phyloP scores from a whole-genome alignment of 2,329 filamentous ascomycete genomes.

The Aspergillus costaricaensis region DNA sequence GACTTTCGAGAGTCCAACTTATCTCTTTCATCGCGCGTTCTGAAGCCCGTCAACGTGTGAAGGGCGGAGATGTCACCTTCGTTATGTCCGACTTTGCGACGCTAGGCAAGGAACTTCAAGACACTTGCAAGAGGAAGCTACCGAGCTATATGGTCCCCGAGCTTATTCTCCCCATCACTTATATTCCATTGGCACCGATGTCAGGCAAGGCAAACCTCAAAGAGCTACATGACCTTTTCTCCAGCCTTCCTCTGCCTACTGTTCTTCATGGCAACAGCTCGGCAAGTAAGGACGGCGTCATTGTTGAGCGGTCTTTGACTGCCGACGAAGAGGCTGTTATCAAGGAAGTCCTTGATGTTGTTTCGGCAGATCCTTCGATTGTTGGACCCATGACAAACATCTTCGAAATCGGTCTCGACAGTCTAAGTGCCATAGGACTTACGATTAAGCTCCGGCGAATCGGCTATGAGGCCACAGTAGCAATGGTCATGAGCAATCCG shows the following conservation, averaged over 20 bases:
- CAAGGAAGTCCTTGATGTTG: constrained; percentile 25
- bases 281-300: not conserved
- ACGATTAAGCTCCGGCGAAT: constrained; percentile 36
- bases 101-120: constrained; percentile 27
- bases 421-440: constrained; percentile 41
- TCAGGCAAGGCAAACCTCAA: constrained; percentile 39
- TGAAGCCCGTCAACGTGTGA: constrained; percentile 11
- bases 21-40: constrained; percentile 31
- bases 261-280: constrained; percentile 25
- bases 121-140: constrained; percentile 28
- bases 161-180: constrained; percentile 28
- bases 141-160: constrained; percentile 34
- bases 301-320: constrained; percentile 20
- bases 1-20: constrained; percentile 30
- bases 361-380: constrained; percentile 20
- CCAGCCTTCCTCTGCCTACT: constrained; percentile 26
- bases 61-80: constrained; percentile 17
- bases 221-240: constrained; percentile 31
- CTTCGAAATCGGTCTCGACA: constrained; percentile 43
- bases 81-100: constrained; percentile 24
- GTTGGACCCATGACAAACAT: constrained; percentile 33
- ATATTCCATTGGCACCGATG: constrained; percentile 30
- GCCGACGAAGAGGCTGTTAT: constrained; percentile 29
- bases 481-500: constrained; percentile 39
- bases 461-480: constrained; percentile 37